These are phyloP conservation scores for Santalum album DNA, from an alignment of 164 flowering plant species.

Conservation along the genomic window DNA sequence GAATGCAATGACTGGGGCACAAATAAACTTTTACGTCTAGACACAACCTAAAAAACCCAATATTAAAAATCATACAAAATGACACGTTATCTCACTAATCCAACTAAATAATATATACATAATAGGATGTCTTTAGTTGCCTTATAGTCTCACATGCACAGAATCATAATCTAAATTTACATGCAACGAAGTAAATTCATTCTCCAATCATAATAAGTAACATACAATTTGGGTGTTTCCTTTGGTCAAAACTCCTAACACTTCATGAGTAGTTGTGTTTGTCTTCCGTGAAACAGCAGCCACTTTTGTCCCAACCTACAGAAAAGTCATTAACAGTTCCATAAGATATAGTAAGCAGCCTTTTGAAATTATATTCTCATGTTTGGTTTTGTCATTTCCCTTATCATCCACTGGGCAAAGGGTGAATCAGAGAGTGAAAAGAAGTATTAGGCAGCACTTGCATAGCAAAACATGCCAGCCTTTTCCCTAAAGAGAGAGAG, in stretches of 20 bases:
- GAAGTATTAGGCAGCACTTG: too few relatives aligned
- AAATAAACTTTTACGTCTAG: too few relatives aligned
- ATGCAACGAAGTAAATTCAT: not conserved
- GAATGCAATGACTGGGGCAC: too few relatives aligned
- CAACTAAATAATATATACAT: not conserved
- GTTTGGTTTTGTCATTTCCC: too few relatives aligned
- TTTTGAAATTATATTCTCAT: too few relatives aligned
- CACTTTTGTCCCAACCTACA: conserved; percentile 90
- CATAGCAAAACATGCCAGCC: too few relatives aligned
- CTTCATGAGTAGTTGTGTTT: conserved; percentile 93
- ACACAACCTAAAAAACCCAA: too few relatives aligned
- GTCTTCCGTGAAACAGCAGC: conserved; percentile 97
- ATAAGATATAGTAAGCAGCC: too few relatives aligned
- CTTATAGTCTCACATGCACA: not conserved
- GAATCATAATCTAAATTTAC: not conserved
- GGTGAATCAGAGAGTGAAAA: too few relatives aligned
- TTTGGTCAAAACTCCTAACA: conserved; percentile 82
- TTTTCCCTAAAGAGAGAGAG: too few relatives aligned
- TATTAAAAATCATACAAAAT: too few relatives aligned
- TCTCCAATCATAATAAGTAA: conserved; percentile 3
- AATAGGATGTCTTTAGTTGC: not conserved
- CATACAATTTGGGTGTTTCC: conserved; percentile 91
- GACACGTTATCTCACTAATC: not conserved
- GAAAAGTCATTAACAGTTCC: conserved; percentile 1
- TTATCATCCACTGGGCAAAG: too few relatives aligned